Base-by-base conservation (phyloP, 257 asterid genomes). In the Cynanchum wilfordii region DNA sequence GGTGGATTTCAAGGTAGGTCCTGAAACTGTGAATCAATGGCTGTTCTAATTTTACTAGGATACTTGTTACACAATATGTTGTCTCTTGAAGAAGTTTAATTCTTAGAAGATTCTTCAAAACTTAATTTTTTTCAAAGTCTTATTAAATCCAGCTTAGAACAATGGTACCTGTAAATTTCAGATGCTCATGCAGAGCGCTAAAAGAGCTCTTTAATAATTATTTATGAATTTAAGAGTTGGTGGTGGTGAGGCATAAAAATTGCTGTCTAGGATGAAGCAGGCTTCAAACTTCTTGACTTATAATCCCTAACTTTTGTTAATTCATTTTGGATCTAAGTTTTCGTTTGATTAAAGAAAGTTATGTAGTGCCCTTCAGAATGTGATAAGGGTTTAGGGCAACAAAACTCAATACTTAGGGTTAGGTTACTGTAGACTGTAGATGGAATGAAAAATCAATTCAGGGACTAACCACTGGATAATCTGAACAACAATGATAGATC, bases 1-100 rank as follows among this genome's bases (percentile, higher is more conserved):
- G 96, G 92, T 78, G 95, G 95, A 78, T 87, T 83, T 80, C 95
- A 87, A 78, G 96, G 96, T 58, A 75, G 80, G 83, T 82, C 73
- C 77, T 77, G 74, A 82, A 81, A 62, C 66, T 68, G 65, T 73
- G 70, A 16, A 59, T 51, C 8, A 2, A 51, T 8, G 49, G 20
- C 52, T 66, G 36, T 51, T 22, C 20, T 74, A 42, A 19, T 71
- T 75, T 42, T 65, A 60, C 27, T 51, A 24, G 72, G 33, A 19
- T 44, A 20, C 11, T 36, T 64, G 6, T 63, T 11, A 63, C 29
- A 13, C 30, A 33, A 19, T 63, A n/a, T 16, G 15, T 33, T 63
- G 13, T 63, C 25, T 25, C 16, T 0, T 33, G 68, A 36, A 63
- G 68, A 63, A 63, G 68, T 30, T 60, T 66, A 44, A 66, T 38